These are phyloP conservation scores for Cadophora gregata DNA, from an alignment of 2,329 filamentous ascomycete genomes.

Conservation along the genomic window DNA sequence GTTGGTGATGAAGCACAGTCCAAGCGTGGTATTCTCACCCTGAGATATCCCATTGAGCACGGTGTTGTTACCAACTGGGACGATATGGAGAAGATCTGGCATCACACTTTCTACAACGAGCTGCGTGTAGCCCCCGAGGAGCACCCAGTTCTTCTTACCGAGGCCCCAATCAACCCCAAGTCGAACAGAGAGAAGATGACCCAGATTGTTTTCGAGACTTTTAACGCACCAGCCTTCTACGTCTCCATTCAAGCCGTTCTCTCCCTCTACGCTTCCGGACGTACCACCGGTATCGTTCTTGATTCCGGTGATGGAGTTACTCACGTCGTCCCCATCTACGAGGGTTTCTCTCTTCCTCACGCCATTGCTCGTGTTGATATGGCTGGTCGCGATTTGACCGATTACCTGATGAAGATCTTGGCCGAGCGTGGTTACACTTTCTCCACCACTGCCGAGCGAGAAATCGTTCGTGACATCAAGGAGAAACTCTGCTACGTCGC, in stretches of 20 bases:
- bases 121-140: constrained; percentile 99
- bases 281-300: constrained; percentile 99
- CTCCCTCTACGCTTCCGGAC: constrained; percentile 98
- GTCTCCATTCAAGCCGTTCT: constrained; percentile 99
- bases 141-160: constrained; percentile 98
- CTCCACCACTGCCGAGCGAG: constrained; percentile 99
- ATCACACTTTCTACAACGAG: constrained; percentile 99
- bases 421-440: constrained; percentile 99
- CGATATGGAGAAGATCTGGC: constrained; percentile 99
- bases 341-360: constrained; percentile 99
- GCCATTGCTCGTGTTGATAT: constrained; percentile 99
- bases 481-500: constrained; percentile 99
- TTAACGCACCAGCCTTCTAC: constrained; percentile 99
- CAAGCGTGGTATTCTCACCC: constrained; percentile 99
- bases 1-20: constrained; percentile 99
- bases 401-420: constrained; percentile 99
- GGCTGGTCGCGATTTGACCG: constrained; percentile 99
- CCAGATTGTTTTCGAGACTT: constrained; percentile 99
- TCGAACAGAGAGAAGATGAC: constrained; percentile 99
- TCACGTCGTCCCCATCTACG: constrained; percentile 99
- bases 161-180: constrained; percentile 99
- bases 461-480: constrained; percentile 99
- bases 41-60: constrained; percentile 99
- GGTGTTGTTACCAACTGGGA: constrained; percentile 99
- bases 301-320: constrained; percentile 99